These are phyloP conservation scores for Lipomyces starkeyi DNA, from an alignment of 805 yeast species.

Conservation along the genomic window DNA sequence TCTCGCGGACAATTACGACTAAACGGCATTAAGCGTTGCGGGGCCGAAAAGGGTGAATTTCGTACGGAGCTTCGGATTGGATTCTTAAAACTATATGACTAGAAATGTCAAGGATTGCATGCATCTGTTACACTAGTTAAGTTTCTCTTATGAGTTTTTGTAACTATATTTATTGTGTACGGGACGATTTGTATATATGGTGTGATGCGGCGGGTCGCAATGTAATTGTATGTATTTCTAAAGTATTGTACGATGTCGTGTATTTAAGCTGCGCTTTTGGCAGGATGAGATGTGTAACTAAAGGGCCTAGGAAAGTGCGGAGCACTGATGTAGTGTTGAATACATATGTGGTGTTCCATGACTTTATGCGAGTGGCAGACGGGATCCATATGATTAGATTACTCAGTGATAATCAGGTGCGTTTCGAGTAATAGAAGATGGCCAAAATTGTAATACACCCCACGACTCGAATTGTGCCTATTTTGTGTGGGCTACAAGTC, in stretches of 20 bases:
- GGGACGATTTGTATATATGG: background rate
- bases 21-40: background rate
- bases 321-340: no score
- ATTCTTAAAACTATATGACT: background rate
- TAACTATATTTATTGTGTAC: no score
- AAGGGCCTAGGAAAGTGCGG: no score
- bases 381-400: no score
- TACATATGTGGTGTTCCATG: no score
- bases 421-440: no score
- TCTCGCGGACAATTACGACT: conserved; percentile 52
- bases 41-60: background rate
- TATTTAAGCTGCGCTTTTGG: background rate
- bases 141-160: background rate
- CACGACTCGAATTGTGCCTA: no score
- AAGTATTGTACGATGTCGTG: background rate
- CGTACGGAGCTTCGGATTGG: background rate
- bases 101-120: background rate
- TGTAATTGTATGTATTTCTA: background rate
- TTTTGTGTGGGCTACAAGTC: no score
- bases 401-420: no score
- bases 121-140: background rate
- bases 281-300: no score
- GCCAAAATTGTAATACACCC: no score
- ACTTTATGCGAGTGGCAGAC: no score
- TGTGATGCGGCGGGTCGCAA: background rate